A percentile compares a stretch with the other conserved stretches of the same genome.
These are phyloP conservation scores for Gastrolobium bilobum DNA, from an alignment of 306 rosid genomes.

Conservation along the genomic window DNA sequence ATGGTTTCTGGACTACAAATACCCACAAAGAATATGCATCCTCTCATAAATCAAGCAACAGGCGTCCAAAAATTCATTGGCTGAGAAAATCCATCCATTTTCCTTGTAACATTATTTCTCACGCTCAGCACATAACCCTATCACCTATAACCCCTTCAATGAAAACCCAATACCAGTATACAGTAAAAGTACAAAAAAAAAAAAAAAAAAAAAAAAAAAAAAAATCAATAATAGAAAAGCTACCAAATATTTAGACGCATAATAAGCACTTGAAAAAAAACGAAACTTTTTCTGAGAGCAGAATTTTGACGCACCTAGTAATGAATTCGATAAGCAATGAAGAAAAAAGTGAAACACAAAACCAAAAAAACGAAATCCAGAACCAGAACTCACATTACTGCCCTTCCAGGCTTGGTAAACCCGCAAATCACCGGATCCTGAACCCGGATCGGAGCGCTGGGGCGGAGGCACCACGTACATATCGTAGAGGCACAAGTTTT, in stretches of 20 bases:
- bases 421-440: slow-evolving; percentile 82
- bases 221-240: slow-evolving; percentile 25
- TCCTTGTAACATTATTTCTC: slow-evolving; percentile 5
- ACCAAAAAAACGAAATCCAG: slow-evolving; percentile 12
- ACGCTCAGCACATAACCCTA: slow-evolving; percentile 28
- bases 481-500: not conserved
- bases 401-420: slow-evolving; percentile 96
- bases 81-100: slow-evolving; percentile 9
- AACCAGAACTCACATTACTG: slow-evolving; percentile 75
- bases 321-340: slow-evolving; percentile 4
- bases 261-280: not conserved
- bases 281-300: slow-evolving; percentile 12
- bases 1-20: slow-evolving; percentile 4
- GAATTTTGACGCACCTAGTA: slow-evolving; percentile 10
- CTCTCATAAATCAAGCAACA: slow-evolving; percentile 35
- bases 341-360: not conserved
- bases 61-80: not conserved
- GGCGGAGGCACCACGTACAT: slow-evolving; percentile 99
- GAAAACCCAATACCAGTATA: slow-evolving; percentile 29
- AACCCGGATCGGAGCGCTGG: slow-evolving; percentile 78
- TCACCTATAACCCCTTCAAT: slow-evolving; percentile 21
- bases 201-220: not conserved
- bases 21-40: slow-evolving; percentile 18
- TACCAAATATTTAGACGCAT: slow-evolving; percentile 17
- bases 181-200: not conserved